Evolutionary conservation across 2,329 filamentous ascomycete species (phyloP), one percentile per base, ranked within the genome.

Genomic region (Penicillium sclerotiorum): DNA sequence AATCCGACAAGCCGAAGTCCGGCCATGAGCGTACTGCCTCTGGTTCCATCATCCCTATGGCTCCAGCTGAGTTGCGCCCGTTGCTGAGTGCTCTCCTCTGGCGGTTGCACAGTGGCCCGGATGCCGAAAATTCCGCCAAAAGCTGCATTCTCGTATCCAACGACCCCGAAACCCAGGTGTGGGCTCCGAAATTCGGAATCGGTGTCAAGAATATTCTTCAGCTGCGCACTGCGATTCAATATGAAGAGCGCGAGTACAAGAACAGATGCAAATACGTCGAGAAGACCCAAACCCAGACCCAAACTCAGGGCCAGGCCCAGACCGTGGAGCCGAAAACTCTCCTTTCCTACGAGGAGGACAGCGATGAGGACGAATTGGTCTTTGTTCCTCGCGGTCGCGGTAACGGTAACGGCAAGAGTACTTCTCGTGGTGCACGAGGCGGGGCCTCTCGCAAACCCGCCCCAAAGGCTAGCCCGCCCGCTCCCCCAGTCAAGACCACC

Each of bases 171-270:
- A 74, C 70, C 5, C 73, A 75, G 52, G 55, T 68, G 2, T 75
- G 72, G 72, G 74, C 74, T 5, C 74, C 75, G 53, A 77, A 76
- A 47, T 77, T 77, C 51, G 73, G 73, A 8, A 73, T 77, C 36
- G 68, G 66, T 2, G 72, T 74, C 22, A 77, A 77, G 59, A 77
- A 75, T 48, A 75, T 77, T 50, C 72, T 76, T 45, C 75, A 77
- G 52, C 57, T 77, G 42, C 73, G 75, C 28, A 76, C 73, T 12
- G 71, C 73, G 18, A 75, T 77, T 49, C 72, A 75, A 48, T 72
- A 75, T 52, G 74, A 77, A 55, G 73, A 76, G 49, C 66, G 71
- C 21, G 73, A 76, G 47, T 71, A 68, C 58, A 75, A 75, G 50
- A 73, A 73, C 50, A 69, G 70, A 22, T 74, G 72, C 60, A 75